Base-by-base conservation (phyloP, 2,329 filamentous ascomycete species). In the Chalaropsis ovoidea region DNA sequence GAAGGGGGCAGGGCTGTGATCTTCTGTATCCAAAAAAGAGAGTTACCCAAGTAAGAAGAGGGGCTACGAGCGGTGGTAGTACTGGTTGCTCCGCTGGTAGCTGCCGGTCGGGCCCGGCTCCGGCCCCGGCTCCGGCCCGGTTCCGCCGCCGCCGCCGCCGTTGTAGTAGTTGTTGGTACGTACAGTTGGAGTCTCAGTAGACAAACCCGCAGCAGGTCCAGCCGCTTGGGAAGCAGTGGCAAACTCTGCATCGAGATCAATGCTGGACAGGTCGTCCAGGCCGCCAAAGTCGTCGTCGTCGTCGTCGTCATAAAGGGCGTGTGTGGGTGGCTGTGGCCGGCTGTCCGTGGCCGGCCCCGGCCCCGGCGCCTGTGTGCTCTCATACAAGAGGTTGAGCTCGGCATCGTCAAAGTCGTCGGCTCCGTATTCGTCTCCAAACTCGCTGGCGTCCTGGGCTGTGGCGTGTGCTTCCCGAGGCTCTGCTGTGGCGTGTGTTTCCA, bases 331-430 rank as follows among this genome's bases (percentile, higher is more conserved):
- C 10, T 15, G 47, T 3, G 56, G 24, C n/a, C 17, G 43, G 19
- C 43, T 52, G 27, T 45, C 10, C 5, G 27, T 42, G 24, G 24
- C 22, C 17, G 19, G 63, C 69, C 31, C 52, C 19, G 19, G 27
- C n/a, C 60, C 45, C 39, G 70, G 71, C 10, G 79, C 49, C n/a
- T 67, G 66, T 27, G 66, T 71, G 52, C 71, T 79, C 1, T 77
- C 77, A 58, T 43, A 64, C 22, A 41, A 8, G 31, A 42, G 35
- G 11, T 49, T 76, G 5, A 86, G 76, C 0, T 80, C 76, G 63
- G 85, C 82, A 54, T 86, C 84, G 70, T 86, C 83, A 67, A 84
- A 79, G 43, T 85, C 82, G 54, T 81, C 80, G 67, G 82, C 81
- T 2, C 78, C 81, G 65, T 82, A 84, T 67, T 84, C 81, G 0